These are phyloP conservation scores for Boechera retrofracta DNA, from an alignment of 345 rosid genomes.

Conservation along the genomic window DNA sequence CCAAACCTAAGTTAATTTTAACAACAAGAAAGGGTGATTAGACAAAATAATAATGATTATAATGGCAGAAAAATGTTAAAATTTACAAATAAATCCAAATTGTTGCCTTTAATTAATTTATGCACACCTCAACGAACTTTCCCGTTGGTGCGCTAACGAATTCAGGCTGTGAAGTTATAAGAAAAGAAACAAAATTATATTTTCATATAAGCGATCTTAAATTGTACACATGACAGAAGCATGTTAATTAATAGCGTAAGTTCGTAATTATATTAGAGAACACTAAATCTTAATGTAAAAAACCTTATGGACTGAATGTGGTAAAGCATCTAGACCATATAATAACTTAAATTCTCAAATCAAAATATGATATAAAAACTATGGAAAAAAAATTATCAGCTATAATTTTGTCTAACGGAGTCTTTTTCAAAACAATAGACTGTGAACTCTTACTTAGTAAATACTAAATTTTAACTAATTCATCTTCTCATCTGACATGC, in stretches of 20 bases:
- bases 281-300: not conserved
- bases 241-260: not conserved
- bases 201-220: not conserved
- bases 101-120: constrained; percentile 7
- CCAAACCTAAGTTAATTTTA: constrained; percentile 7
- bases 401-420: not conserved
- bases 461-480: not conserved
- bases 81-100: constrained; percentile 7
- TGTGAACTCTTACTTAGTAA: not conserved
- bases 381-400: not conserved
- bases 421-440: not conserved
- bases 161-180: not conserved
- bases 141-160: constrained; percentile 22
- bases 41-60: constrained; percentile 1
- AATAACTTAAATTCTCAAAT: not conserved
- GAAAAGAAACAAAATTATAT: not conserved
- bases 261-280: not conserved
- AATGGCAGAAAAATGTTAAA: not conserved
- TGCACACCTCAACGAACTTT: constrained; percentile 33
- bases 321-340: not conserved
- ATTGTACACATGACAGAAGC: not conserved
- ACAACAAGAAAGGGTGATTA: not conserved
- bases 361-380: not conserved
- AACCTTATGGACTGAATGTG: not conserved
- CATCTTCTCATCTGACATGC: not conserved